phyloP scores from a whole-genome alignment of 129 eudicot genomes.

The Escallonia herrerae region DNA sequence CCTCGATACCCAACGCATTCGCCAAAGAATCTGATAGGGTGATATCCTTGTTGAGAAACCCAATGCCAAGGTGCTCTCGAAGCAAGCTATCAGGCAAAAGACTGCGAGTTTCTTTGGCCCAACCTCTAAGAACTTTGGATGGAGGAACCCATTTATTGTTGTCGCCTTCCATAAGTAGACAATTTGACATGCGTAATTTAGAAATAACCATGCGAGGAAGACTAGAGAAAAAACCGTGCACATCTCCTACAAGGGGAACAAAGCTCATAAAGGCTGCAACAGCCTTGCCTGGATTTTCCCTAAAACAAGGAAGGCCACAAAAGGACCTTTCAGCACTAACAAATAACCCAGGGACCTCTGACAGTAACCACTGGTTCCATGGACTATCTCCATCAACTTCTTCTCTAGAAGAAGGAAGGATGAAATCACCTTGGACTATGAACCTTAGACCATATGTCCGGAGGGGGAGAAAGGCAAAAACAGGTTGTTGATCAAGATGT shows the following conservation, averaged over 20 bases:
- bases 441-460: slow-evolving; percentile 59
- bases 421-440: slow-evolving; percentile 89
- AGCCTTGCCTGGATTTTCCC: slow-evolving; percentile 50
- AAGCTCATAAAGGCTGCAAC: slow-evolving; percentile 67
- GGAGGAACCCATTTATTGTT: slow-evolving; percentile 76
- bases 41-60: slow-evolving; percentile 60
- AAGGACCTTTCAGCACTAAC: slow-evolving; percentile 59
- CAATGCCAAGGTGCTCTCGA: slow-evolving; percentile 79
- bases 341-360: slow-evolving; percentile 72
- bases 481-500: slow-evolving; percentile 44
- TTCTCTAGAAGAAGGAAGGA: slow-evolving; percentile 95
- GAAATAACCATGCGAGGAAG: slow-evolving; percentile 84
- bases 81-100: slow-evolving; percentile 70
- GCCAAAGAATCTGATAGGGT: slow-evolving; percentile 66
- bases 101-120: slow-evolving; percentile 56
- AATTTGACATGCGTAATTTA: slow-evolving; percentile 62
- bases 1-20: slow-evolving; percentile 44
- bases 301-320: slow-evolving; percentile 66
- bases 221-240: slow-evolving; percentile 80
- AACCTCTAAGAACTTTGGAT: slow-evolving; percentile 67
- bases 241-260: slow-evolving; percentile 85
- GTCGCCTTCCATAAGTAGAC: slow-evolving; percentile 63
- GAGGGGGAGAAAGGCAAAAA: slow-evolving; percentile 50
- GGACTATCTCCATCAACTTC: slow-evolving; percentile 91
- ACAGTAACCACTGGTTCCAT: slow-evolving; percentile 90